Evolutionary conservation across 2,329 filamentous ascomycete genomes (phyloP), one percentile per base, ranked within the genome.

Genomic region (Aspergillus sclerotialis): DNA sequence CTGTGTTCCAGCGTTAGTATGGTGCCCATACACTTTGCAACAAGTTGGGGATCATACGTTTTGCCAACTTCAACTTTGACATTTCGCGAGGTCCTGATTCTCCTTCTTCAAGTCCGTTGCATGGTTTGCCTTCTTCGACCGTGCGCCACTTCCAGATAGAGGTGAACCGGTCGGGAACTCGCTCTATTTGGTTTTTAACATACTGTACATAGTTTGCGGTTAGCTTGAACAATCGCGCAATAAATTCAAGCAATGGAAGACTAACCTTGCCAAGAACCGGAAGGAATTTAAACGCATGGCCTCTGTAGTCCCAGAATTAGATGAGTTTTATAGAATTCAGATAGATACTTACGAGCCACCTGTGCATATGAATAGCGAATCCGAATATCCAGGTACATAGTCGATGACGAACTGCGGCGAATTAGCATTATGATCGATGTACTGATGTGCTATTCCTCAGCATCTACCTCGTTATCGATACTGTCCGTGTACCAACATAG

Each of bases 281-380:
- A 10, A 58, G 46, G 30, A 53, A 58, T 32, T 58, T 58, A 37
- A 56, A 56, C 2, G 38, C 54, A 32, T 55, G 54, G 4, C 53
- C 53, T 33, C 49, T 50, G 11, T 19, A 26, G 13, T 12, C 15
- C 16, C 34, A 2, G 12, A 24, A 27, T 30, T 32, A 34, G 21
- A 13, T 21, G 10, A 12, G 8, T 12, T 12, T 29, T 16, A 12
- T 21, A 21, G 7, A 8, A 19, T 2, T 25, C 3, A 13, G 23
- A 18, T n/a, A 2, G 7, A 21, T 33, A 38, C 39, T 38, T 30
- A 41, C 39, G 39, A 41, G 31, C 52, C 52, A 40, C 52, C 53
- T 7, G 49, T 39, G 24, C 48, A 50, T 26, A 50, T 44, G 19
- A 51, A 43, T 10, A 52, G 37, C 5, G 39, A 36, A 23, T 47